Percentiles rank a stretch among this genome's conserved stretches.
phyloP scores from a whole-genome alignment of 352 stramenopile species.

The Phytopythium ostracodes region DNA sequence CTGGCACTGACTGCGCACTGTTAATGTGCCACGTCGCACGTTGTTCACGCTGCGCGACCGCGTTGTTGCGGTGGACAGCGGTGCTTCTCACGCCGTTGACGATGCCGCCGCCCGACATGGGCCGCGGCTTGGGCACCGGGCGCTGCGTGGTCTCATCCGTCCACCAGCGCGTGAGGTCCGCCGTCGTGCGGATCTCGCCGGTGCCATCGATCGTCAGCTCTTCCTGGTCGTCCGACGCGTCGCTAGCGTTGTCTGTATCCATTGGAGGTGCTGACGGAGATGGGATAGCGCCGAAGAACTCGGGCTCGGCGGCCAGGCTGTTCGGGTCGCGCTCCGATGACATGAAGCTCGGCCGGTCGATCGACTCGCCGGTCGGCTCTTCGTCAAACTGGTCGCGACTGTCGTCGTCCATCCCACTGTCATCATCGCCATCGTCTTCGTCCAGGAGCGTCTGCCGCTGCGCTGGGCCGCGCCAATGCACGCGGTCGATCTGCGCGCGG shows the following conservation, averaged over 20 bases:
- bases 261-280: constrained; percentile 19
- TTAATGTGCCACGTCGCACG: constrained; percentile 2
- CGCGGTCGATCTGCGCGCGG: constrained; percentile 4
- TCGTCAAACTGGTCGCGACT: constrained; percentile 6
- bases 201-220: constrained; percentile 37
- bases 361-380: constrained; percentile 2
- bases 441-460: constrained; percentile 7
- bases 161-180: constrained; percentile 44
- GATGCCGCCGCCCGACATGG: constrained; percentile 7
- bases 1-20: neutral
- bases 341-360: constrained; percentile 29
- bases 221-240: constrained; percentile 39
- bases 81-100: constrained; percentile 8
- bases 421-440: constrained; percentile 4
- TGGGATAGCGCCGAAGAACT: constrained; percentile 22
- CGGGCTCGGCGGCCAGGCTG: constrained; percentile 18
- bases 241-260: constrained; percentile 23
- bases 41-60: neutral
- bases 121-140: constrained; percentile 9
- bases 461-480: constrained; percentile 3
- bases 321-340: constrained; percentile 30
- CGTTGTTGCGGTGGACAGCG: neutral
- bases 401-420: constrained; percentile 20
- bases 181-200: constrained; percentile 37
- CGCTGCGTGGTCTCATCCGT: constrained; percentile 22